Evolutionary conservation across 1,284 basidiomycete species (phyloP), one percentile per base, ranked within the genome.

Genomic region (Ceratobasidium sp.): DNA sequence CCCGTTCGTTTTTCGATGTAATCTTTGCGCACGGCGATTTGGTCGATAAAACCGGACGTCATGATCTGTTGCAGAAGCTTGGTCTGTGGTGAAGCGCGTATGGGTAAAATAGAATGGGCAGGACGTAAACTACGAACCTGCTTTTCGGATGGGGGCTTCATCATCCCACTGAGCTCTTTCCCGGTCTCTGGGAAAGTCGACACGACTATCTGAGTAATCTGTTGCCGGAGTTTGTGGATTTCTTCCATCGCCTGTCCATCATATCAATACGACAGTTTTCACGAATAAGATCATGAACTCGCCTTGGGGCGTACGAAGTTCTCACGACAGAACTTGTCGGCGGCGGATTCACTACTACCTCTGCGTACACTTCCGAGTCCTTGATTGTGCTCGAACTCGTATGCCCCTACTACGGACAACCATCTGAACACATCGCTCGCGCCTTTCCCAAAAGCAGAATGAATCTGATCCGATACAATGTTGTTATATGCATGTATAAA

Each of bases 261-360:
- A 10, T 10, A 43, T 43, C 34, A 45, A 57, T 48, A 26, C 26
- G 23, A 16, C 6, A 21, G 50, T 43, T 8, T 34, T 3, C 23
- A 1, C 28, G 21, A 60, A n/a, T 8, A 36, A 18, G 23, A 30
- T 26, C 28, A 28, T n/a, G 30, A 45, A 75, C 84, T 55, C 77
- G 94, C 94, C 86, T 98, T 98, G 0, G 86, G 86, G 72, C 96
- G 85, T n/a, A 98, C 89, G 78, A 97, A 99, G 80, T 98, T 94
- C 60, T 92, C 88, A 8, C 83, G 81, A 81, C 97, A 99, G 80
- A 99, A 99, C 39, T 23, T 55, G 1, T 69, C 64, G 6, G 50
- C 32, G n/a, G 36, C 34, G 6, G 64, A 26, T 85, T 80, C 67
- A 86, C 85, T 0, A 89, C 89, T 23, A 91, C 91, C 1, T 92